These are phyloP conservation scores for Cladobotryum mycophilum DNA, from an alignment of 2,329 filamentous ascomycete genomes.

Conservation along the genomic window DNA sequence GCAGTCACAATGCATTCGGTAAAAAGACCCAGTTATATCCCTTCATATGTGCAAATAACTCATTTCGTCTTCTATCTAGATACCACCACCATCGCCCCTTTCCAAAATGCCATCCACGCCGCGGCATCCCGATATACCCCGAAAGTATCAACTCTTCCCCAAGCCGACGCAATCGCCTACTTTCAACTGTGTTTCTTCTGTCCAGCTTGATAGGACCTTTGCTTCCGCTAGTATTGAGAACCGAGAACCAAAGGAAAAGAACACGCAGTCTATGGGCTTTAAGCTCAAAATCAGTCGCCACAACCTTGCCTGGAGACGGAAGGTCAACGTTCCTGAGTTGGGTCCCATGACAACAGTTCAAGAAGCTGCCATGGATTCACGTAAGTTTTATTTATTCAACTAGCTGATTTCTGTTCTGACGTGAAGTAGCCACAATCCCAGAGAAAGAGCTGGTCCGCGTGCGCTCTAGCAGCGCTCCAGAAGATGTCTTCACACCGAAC, in stretches of 20 bases:
- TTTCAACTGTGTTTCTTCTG: conserved; percentile 36
- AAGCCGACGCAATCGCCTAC: conserved; percentile 41
- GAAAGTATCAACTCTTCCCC: conserved; percentile 58
- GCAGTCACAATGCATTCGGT: conserved; percentile 40
- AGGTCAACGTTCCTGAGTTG: conserved; percentile 58
- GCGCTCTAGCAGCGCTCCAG: conserved; percentile 56
- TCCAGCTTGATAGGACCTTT: conserved; percentile 46
- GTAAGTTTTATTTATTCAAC: conserved; percentile 38
- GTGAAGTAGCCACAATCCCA: conserved; percentile 55
- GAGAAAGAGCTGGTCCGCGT: conserved; percentile 59
- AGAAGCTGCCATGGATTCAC: conserved; percentile 62
- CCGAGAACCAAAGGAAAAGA: conserved; percentile 36
- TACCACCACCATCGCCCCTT: conserved; percentile 18
- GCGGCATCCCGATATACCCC: conserved; percentile 47
- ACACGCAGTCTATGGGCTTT: conserved; percentile 32
- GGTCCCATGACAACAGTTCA: conserved; percentile 65
- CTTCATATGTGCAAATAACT: background rate
- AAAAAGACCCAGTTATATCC: conserved; percentile 17
- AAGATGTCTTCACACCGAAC: conserved; percentile 4
- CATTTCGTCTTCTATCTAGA: conserved; percentile 12
- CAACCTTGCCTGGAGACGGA: conserved; percentile 51
- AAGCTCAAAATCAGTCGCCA: conserved; percentile 53
- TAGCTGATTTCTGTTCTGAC: conserved; percentile 3
- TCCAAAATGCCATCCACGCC: conserved; percentile 48
- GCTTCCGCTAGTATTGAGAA: conserved; percentile 36